Evolutionary conservation across 2,329 filamentous ascomycete species (phyloP), one percentile per base, ranked within the genome.

Genomic region (Fusarium torulosum): DNA sequence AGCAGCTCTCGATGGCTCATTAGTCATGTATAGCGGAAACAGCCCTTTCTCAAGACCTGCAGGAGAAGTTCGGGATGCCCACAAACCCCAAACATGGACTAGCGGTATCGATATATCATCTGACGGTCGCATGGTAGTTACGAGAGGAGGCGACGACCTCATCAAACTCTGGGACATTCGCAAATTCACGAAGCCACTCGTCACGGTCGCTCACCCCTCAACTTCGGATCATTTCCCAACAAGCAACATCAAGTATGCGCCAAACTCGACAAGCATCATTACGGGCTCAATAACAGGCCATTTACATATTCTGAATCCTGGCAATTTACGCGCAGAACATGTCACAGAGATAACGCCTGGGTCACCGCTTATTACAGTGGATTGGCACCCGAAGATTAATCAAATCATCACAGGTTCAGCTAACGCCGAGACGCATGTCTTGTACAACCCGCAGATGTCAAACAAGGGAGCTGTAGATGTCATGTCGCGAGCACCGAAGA

Each of bases 121-220:
- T 1, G 96, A 98, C 77, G 96, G 96, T 11, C 88, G 95, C 59
- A 90, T 97, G 81, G 88, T 98, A 4, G 91, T 97, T 9, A 97
- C 94, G 1, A 86, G 94, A 70, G 96, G 96, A 55, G 95, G 94
- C 50, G 96, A 99, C 78, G 89, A 96, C 75, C 86, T 91, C 3
- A 95, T 99, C 79, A 98, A 98, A 80, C 85, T 97, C 3, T 99
- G 96, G 96, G 96, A 99, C 77, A 96, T 91, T 4, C 89, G 96
- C 59, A 98, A 97, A 75, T 97, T 99, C 84, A 98, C 96, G 77
- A 85, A 91, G 58, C 93, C 96, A 6, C 86, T 99, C 15, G 92
- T 93, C 46, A 92, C 90, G 2, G 88, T 93, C 17, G 82, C 90
- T 7, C 94, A 97, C 78, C 79, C 87, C 2, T 97, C 95, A 1